Conservation (phyloP, 805 yeast genomes). For the Candida incommunis region DNA sequence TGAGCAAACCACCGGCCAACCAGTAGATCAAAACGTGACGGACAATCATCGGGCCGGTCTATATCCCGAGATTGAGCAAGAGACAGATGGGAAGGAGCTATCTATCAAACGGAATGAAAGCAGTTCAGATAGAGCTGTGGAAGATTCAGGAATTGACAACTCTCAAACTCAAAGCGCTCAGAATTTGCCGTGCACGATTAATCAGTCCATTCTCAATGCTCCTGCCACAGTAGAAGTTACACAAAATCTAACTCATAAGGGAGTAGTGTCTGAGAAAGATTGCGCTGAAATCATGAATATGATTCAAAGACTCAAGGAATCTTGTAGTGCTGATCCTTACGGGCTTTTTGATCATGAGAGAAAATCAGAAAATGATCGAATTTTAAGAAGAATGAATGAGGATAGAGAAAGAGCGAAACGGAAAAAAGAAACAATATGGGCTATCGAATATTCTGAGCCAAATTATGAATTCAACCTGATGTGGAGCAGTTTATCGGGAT, state of each 20-base stretch:
- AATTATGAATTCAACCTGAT: slow-evolving; percentile 35
- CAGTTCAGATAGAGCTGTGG: too few species aligned
- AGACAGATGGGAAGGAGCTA: too few species aligned
- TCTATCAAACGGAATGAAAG: too few species aligned
- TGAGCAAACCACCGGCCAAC: slow-evolving; percentile 2
- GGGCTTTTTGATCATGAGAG: slow-evolving; percentile 5
- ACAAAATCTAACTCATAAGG: neutral
- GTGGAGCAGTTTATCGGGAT: slow-evolving; percentile 23
- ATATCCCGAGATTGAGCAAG: too few species aligned
- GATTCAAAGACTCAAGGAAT: slow-evolving; percentile 2
- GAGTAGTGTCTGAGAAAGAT: neutral
- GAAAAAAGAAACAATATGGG: slow-evolving; percentile 71
- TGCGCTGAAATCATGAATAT: neutral
- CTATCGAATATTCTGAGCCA: slow-evolving; percentile 33
- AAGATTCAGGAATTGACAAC: too few species aligned
- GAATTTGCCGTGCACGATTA: slow-evolving; percentile 9
- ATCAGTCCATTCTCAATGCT: slow-evolving; percentile 1
- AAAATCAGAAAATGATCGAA: slow-evolving; percentile 31
- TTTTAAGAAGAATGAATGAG: slow-evolving; percentile 72
- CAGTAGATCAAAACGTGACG: slow-evolving; percentile 8
- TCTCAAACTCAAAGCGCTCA: too few species aligned
- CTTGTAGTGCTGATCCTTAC: slow-evolving; percentile 4
- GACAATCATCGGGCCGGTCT: too few species aligned
- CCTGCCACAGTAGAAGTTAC: neutral
- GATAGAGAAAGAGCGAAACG: slow-evolving; percentile 81